Percentiles rank a stretch among this genome's conserved stretches.
Conservation (phyloP, 2,329 filamentous ascomycete genomes). For the Thielaviopsis ethacetica region DNA sequence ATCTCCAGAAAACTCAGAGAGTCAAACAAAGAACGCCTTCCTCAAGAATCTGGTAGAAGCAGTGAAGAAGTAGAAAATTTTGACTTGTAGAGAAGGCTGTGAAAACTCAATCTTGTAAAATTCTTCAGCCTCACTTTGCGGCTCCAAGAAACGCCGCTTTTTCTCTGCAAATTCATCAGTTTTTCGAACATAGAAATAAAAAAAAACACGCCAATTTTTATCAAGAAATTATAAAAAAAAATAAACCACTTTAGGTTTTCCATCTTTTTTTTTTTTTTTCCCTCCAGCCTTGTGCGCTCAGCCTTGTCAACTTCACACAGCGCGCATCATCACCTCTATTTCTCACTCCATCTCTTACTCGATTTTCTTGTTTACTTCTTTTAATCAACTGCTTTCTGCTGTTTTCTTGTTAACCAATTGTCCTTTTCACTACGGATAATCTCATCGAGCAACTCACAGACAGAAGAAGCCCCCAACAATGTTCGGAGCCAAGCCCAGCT, state of each 20-base stretch:
- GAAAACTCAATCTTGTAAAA: too few species aligned
- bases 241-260: neutral
- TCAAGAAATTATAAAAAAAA: neutral
- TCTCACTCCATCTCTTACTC: neutral
- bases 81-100: too few species aligned
- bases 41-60: too few species aligned
- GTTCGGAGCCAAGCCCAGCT: constrained; percentile 10
- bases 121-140: too few species aligned
- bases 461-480: neutral
- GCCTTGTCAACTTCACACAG: neutral
- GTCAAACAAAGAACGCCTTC: too few species aligned
- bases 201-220: neutral
- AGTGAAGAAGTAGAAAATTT: too few species aligned
- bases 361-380: neutral
- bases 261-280: neutral
- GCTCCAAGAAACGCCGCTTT: too few species aligned
- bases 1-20: too few species aligned
- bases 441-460: neutral
- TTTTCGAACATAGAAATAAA: too few species aligned
- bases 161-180: neutral
- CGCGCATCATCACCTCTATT: neutral
- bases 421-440: neutral
- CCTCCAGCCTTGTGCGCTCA: neutral
- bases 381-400: neutral
- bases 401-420: neutral